Percentiles rank a stretch among this genome's conserved stretches.
Evolutionary conservation across 2,329 filamentous ascomycete species (phyloP).

Genomic region (Colletotrichum sp.): DNA sequence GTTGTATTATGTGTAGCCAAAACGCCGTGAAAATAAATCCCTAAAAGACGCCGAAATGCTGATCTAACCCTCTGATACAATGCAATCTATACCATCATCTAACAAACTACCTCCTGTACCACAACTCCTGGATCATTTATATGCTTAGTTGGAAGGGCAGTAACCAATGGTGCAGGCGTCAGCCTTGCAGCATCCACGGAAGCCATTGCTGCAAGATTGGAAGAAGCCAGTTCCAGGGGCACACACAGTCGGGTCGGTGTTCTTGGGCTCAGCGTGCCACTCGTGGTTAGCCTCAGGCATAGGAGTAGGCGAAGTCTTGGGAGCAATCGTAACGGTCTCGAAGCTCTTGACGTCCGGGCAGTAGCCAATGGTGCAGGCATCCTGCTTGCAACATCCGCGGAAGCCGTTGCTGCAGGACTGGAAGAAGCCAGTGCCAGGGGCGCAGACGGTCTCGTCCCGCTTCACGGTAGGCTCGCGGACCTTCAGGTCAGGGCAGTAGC

Average conservation of each 20-base stretch:
- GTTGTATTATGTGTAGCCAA: not conserved
- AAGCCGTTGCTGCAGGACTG: slow-evolving; percentile 14
- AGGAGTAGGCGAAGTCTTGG: not conserved
- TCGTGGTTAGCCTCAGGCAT: not conserved
- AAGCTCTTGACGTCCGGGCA: slow-evolving; percentile 14
- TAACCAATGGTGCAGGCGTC: slow-evolving; percentile 15
- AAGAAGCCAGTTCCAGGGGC: slow-evolving; percentile 12
- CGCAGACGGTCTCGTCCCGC: not conserved
- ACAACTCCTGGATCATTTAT: not conserved
- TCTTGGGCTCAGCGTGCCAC: not conserved
- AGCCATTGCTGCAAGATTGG: slow-evolving; percentile 16
- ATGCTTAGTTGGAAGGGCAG: slow-evolving; percentile 11
- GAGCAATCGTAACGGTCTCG: not conserved
- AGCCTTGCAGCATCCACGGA: slow-evolving; percentile 12
- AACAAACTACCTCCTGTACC: not conserved
- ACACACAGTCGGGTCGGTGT: slow-evolving; percentile 7
- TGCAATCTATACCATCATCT: not conserved
- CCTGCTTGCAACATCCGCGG: slow-evolving; percentile 6
- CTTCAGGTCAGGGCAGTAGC: not conserved
- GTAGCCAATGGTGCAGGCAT: slow-evolving; percentile 11
- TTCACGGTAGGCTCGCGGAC: not conserved
- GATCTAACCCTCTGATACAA: not conserved
- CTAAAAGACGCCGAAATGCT: not conserved
- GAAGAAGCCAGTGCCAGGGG: slow-evolving; percentile 8
- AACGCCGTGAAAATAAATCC: not conserved